A percentile compares a stretch with the other conserved stretches of the same genome.
These are phyloP conservation scores for Ramalina peruviana DNA, from an alignment of 495 filamentous ascomycete species.

Conservation along the genomic window DNA sequence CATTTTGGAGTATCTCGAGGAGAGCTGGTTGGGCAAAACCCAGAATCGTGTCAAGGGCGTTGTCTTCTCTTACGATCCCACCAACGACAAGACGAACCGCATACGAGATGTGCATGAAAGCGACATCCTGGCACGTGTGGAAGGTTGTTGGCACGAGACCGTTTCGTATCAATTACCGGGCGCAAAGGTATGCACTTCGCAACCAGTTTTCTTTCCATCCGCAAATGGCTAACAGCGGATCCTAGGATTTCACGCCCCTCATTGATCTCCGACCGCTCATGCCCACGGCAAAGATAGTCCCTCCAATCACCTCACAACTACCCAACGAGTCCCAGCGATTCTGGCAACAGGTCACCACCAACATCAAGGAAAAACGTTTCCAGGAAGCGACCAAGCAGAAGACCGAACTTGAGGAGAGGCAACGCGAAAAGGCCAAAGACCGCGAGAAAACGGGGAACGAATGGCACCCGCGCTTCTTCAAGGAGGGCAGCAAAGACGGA, in stretches of 20 bases:
- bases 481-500: constrained; percentile 54
- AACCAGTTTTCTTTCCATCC: background rate
- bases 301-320: constrained; percentile 61
- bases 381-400: constrained; percentile 73
- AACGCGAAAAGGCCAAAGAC: constrained; percentile 71
- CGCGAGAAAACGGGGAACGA: constrained; percentile 48
- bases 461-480: constrained; percentile 89
- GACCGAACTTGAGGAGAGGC: constrained; percentile 79
- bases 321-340: constrained; percentile 82
- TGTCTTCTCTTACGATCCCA: constrained; percentile 73
- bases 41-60: constrained; percentile 88
- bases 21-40: constrained; percentile 83
- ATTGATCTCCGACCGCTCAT: constrained; percentile 73
- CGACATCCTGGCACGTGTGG: constrained; percentile 70
- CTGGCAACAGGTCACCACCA: constrained; percentile 74
- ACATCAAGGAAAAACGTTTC: constrained; percentile 77
- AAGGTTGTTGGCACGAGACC: constrained; percentile 70
- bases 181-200: constrained; percentile 23
- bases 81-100: constrained; percentile 58
- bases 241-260: constrained; percentile 52
- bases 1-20: constrained; percentile 83
- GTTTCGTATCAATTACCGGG: constrained; percentile 49
- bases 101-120: constrained; percentile 76
- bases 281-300: constrained; percentile 62
- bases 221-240: background rate